Evolutionary conservation across 2,329 filamentous ascomycete genomes (phyloP).

Genomic region (Talaromyces sp.): DNA sequence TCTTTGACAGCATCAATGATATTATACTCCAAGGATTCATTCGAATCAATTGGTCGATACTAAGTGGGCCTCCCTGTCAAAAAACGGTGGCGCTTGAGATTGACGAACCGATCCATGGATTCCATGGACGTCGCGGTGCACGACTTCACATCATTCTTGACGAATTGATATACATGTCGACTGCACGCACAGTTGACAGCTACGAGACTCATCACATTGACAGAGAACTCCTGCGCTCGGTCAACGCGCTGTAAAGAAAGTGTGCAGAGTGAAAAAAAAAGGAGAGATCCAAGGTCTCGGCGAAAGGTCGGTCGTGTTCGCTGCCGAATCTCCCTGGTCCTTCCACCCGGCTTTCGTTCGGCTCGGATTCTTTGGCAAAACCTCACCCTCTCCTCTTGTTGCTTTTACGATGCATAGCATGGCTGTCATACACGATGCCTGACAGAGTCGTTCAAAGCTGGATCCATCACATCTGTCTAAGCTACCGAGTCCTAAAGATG

Average conservation of each 20-base stretch:
- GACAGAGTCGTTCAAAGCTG: neutral
- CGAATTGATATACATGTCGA: neutral
- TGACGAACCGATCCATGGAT: neutral
- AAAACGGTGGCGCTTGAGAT: neutral
- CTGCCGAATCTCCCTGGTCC: neutral
- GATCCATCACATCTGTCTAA: neutral
- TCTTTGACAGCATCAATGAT: neutral
- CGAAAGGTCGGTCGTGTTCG: constrained; percentile 11
- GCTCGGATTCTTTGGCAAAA: neutral
- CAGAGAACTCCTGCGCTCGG: neutral
- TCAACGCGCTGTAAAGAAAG: neutral
- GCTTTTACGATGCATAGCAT: neutral
- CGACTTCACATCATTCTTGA: neutral
- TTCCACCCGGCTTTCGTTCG: constrained; percentile 6
- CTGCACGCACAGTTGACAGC: neutral
- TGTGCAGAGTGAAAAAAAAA: neutral
- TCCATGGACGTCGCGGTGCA: neutral
- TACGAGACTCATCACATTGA: neutral
- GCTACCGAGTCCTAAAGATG: neutral
- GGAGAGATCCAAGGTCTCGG: neutral
- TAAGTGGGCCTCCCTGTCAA: neutral
- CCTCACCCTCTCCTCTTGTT: neutral
- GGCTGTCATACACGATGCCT: neutral
- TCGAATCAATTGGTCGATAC: neutral
- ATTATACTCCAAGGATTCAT: neutral